Evolutionary conservation across 257 asterid genomes (phyloP).

Genomic region (Perilla frutescens): DNA sequence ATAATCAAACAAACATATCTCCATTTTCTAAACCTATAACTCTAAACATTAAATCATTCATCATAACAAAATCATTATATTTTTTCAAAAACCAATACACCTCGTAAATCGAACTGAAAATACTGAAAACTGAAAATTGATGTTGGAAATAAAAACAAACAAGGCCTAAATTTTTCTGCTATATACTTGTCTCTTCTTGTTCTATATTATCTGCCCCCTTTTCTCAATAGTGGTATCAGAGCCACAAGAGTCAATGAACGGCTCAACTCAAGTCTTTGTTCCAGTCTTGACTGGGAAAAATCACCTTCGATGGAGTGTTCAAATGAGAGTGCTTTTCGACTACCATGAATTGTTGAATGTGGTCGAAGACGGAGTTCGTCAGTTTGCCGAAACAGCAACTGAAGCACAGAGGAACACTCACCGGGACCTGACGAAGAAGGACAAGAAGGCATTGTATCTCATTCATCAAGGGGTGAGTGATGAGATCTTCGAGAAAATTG

Average conservation of each 20-base stretch:
- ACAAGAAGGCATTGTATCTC: constrained; percentile 33
- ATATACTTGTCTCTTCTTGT: no score
- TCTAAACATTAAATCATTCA: no score
- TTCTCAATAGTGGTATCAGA: neutral
- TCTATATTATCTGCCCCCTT: neutral
- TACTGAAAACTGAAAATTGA: no score
- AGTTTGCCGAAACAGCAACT: constrained; percentile 1
- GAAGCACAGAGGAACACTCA: constrained; percentile 1
- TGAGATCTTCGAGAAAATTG: constrained; percentile 31
- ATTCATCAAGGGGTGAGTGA: constrained; percentile 36
- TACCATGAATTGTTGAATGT: constrained; percentile 29
- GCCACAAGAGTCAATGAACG: no score
- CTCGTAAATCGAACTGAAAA: no score
- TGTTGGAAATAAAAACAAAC: no score
- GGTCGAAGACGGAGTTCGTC: constrained; percentile 16
- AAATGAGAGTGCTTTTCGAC: constrained; percentile 27
- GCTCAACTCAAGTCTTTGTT: no score
- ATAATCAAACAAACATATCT: no score
- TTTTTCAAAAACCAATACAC: no score
- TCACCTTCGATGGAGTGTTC: constrained; percentile 16
- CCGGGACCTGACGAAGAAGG: constrained; percentile 24
- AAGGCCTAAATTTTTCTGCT: no score
- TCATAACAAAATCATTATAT: no score
- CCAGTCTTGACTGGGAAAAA: neutral
- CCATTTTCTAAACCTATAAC: no score